Percentiles rank a stretch among this genome's conserved stretches.
Conservation (phyloP, 108 stramenopile genomes). For the Bacterosira constricta region DNA sequence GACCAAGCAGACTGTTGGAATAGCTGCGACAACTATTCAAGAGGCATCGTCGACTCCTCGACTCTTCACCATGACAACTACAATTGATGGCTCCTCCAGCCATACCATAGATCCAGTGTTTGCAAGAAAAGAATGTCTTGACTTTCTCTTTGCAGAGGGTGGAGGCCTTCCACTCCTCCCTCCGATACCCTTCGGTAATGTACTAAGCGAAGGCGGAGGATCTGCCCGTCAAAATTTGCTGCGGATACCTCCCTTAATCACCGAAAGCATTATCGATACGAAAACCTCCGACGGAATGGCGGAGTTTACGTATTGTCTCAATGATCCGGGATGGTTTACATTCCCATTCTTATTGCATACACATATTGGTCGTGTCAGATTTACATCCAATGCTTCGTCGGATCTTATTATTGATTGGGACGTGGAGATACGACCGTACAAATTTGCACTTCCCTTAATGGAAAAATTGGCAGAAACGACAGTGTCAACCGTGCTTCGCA, state of each 20-base stretch:
- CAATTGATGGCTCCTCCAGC: not conserved
- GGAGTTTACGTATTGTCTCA: slow-evolving; percentile 25
- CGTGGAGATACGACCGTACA: slow-evolving; percentile 46
- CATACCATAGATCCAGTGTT: slow-evolving; percentile 17
- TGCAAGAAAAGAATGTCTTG: slow-evolving; percentile 43
- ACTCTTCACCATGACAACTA: slow-evolving; percentile 18
- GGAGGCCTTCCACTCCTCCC: slow-evolving; percentile 52
- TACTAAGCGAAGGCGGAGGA: slow-evolving; percentile 25
- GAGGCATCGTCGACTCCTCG: slow-evolving; percentile 32
- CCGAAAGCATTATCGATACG: slow-evolving; percentile 39
- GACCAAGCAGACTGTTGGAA: slow-evolving; percentile 42
- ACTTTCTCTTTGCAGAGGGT: slow-evolving; percentile 46
- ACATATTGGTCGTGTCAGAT: slow-evolving; percentile 42
- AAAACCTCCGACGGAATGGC: slow-evolving; percentile 1
- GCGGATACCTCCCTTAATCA: slow-evolving; percentile 49
- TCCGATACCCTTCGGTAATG: slow-evolving; percentile 40
- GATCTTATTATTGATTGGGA: slow-evolving; percentile 43
- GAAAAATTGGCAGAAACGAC: slow-evolving; percentile 51
- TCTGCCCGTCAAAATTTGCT: slow-evolving; percentile 25
- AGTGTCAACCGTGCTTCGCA: slow-evolving; percentile 43
- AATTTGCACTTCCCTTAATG: slow-evolving; percentile 30
- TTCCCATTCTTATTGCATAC: slow-evolving; percentile 57
- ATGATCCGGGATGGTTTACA: slow-evolving; percentile 49
- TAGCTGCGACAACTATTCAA: slow-evolving; percentile 37
- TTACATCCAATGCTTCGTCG: slow-evolving; percentile 18